Conservation (phyloP, 495 filamentous ascomycete genomes). For the Neurospora sublineolata region DNA sequence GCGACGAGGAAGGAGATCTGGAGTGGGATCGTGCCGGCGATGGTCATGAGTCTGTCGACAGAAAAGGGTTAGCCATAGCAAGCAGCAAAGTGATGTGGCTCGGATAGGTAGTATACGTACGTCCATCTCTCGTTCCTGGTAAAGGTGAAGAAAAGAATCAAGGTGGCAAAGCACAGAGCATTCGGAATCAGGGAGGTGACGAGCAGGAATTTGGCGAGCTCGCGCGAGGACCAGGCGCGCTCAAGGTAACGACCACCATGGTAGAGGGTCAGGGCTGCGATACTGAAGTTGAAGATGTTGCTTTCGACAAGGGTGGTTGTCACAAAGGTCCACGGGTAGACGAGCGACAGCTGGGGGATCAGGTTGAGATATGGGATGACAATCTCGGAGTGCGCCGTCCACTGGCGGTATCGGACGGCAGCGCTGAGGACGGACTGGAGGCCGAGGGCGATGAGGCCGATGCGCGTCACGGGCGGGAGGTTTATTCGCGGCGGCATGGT, state of each 20-base stretch:
- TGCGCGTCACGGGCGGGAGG: slow-evolving; percentile 80
- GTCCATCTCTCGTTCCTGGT: slow-evolving; percentile 54
- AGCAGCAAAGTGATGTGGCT: background rate
- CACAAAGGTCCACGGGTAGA: slow-evolving; percentile 87
- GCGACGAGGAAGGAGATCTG: slow-evolving; percentile 93
- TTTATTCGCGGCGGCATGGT: slow-evolving; percentile 78
- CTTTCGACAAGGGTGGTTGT: slow-evolving; percentile 84
- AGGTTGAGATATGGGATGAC: slow-evolving; percentile 78
- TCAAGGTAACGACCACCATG: slow-evolving; percentile 93
- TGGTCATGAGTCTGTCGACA: slow-evolving; percentile 52
- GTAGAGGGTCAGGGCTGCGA: slow-evolving; percentile 74
- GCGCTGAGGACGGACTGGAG: slow-evolving; percentile 73
- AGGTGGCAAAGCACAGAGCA: slow-evolving; percentile 55
- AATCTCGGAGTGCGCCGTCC: slow-evolving; percentile 42
- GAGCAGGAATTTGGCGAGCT: slow-evolving; percentile 84
- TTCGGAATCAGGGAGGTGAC: slow-evolving; percentile 73
- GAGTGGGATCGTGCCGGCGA: slow-evolving; percentile 78
- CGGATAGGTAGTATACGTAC: slow-evolving; percentile 43
- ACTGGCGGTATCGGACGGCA: slow-evolving; percentile 58
- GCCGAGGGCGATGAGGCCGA: slow-evolving; percentile 61
- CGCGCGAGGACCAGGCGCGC: slow-evolving; percentile 85
- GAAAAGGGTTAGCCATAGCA: slow-evolving; percentile 8
- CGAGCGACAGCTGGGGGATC: slow-evolving; percentile 67
- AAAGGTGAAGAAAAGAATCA: slow-evolving; percentile 60
- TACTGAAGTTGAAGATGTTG: slow-evolving; percentile 75